Evolutionary conservation across 495 filamentous ascomycete species (phyloP).

Genomic region (Penicillium arizonense): DNA sequence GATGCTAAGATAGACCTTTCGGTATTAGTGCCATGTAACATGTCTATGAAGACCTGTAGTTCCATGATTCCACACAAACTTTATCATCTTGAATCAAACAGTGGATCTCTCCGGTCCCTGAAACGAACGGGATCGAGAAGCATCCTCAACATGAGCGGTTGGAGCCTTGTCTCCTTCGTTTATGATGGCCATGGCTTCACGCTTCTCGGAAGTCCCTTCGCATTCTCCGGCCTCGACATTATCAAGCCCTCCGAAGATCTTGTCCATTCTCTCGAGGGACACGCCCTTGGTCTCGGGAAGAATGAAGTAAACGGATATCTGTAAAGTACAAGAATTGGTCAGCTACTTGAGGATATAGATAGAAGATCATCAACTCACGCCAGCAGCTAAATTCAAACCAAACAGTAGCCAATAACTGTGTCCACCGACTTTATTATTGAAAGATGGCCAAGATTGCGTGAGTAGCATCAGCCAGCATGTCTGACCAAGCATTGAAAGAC

Average conservation of each 20-base stretch:
- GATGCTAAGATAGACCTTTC: constrained; percentile 3
- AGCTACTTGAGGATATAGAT: too few species aligned
- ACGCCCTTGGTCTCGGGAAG: constrained; percentile 26
- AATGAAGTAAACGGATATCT: constrained; percentile 36
- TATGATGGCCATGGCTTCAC: constrained; percentile 18
- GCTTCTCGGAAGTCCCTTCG: constrained; percentile 17
- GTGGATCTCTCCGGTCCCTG: constrained; percentile 1
- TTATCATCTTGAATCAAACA: not conserved
- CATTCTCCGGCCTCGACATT: constrained; percentile 30
- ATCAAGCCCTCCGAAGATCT: constrained; percentile 36
- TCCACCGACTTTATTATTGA: constrained; percentile 30
- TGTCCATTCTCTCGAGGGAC: constrained; percentile 37
- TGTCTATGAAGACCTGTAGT: not conserved
- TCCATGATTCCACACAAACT: not conserved
- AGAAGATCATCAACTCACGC: constrained; percentile 19
- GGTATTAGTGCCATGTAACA: not conserved
- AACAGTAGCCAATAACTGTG: constrained; percentile 37
- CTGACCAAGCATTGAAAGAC: constrained; percentile 33
- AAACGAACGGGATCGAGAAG: not conserved
- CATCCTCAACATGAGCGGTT: constrained; percentile 6
- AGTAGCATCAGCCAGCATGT: constrained; percentile 31
- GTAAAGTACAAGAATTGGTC: not conserved
- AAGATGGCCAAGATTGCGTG: constrained; percentile 36
- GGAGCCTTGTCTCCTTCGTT: constrained; percentile 6
- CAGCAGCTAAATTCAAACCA: constrained; percentile 30